phyloP scores from a whole-genome alignment of 768 basidiomycete genomes.

The Pleurotus ostreatus region DNA sequence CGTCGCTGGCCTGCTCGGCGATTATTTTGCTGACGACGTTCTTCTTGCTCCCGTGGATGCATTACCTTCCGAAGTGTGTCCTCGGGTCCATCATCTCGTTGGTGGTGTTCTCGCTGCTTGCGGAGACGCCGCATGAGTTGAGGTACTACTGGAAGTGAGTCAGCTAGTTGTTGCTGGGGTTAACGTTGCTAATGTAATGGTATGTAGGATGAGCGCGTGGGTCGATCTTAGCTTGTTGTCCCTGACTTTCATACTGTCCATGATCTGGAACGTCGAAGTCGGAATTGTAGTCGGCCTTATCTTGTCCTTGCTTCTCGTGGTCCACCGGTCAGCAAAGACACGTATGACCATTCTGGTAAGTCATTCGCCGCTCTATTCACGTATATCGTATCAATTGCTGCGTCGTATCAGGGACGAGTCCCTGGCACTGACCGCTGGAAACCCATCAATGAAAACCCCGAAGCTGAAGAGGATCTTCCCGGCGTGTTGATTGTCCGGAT shows the following conservation, averaged over 20 bases:
- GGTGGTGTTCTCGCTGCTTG: constrained; percentile 80
- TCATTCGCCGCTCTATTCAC: constrained; percentile 7
- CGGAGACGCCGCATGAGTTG: constrained; percentile 85
- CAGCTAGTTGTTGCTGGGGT: neutral
- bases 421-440: constrained; percentile 90
- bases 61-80: constrained; percentile 86
- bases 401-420: constrained; percentile 63
- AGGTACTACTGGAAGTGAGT: constrained; percentile 77
- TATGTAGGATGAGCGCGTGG: constrained; percentile 82
- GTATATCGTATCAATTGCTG: neutral
- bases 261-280: constrained; percentile 89
- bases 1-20: constrained; percentile 70
- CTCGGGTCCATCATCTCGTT: constrained; percentile 83
- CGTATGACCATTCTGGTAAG: constrained; percentile 87
- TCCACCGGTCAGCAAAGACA: constrained; percentile 83
- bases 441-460: constrained; percentile 83
- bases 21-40: constrained; percentile 82
- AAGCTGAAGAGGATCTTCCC: constrained; percentile 73
- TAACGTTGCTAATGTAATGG: neutral
- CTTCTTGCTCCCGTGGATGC: constrained; percentile 83
- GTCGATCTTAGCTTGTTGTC: constrained; percentile 79
- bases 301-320: constrained; percentile 84
- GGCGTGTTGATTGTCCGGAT: constrained; percentile 88
- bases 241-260: constrained; percentile 83
- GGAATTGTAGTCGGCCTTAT: constrained; percentile 88